These are phyloP conservation scores for Meira miltonrushii DNA, from an alignment of 1,284 basidiomycete species.

Conservation along the genomic window DNA sequence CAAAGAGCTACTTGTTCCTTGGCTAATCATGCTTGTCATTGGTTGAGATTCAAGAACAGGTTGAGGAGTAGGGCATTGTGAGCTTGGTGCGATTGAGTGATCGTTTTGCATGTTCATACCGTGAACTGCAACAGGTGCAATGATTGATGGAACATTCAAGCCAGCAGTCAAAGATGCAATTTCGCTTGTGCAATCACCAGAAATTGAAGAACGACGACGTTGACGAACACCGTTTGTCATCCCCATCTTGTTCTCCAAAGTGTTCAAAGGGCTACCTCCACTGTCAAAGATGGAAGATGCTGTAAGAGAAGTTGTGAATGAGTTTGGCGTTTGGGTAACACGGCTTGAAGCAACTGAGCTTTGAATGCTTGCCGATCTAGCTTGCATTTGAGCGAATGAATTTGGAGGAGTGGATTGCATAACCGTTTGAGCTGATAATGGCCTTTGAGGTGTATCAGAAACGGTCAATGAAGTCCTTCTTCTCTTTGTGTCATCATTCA, in stretches of 20 bases:
- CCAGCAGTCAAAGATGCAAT: conserved; percentile 35
- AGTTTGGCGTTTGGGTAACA: conserved; percentile 19
- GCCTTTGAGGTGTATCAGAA: conserved; percentile 19
- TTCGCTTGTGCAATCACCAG: conserved; percentile 18
- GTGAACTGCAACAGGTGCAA: conserved; percentile 7
- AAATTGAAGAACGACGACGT: conserved; percentile 20
- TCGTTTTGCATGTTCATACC: background rate
- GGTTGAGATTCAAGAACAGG: conserved; percentile 20
- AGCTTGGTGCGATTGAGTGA: no score
- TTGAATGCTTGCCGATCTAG: conserved; percentile 20
- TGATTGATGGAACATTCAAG: conserved; percentile 16
- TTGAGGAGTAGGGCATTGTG: conserved; percentile 5
- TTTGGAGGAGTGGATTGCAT: conserved; percentile 35
- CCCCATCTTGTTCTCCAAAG: conserved; percentile 11
- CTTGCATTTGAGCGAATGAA: conserved; percentile 22
- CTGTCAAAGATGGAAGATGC: conserved; percentile 21
- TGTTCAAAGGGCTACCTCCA: conserved; percentile 18
- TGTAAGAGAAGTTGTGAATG: conserved; percentile 12
- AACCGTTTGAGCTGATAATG: conserved; percentile 13
- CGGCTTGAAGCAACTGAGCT: conserved; percentile 30
- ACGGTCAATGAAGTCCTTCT: conserved; percentile 23
- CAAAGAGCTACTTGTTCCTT: conserved; percentile 14
- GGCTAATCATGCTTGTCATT: conserved; percentile 11
- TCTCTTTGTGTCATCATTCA: conserved; percentile 33
- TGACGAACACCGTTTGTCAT: conserved; percentile 5